phyloP scores from a whole-genome alignment of 192 early-diverging fungal species.

The Backusella australiensis region DNA sequence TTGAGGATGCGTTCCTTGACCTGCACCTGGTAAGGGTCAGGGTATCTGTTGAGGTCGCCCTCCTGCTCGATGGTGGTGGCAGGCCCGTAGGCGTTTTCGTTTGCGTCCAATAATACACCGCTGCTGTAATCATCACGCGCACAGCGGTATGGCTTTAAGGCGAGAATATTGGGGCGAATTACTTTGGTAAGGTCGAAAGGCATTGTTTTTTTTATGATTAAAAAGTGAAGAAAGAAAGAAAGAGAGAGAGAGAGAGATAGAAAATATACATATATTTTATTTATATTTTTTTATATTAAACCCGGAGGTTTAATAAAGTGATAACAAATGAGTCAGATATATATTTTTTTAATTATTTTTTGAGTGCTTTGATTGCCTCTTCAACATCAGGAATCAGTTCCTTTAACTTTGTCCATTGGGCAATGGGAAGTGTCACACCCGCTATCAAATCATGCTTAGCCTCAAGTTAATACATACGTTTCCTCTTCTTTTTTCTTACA shows the following conservation, averaged over 20 bases:
- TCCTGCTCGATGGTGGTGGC: constrained; percentile 31
- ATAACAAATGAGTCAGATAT: neutral
- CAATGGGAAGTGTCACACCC: constrained; percentile 19
- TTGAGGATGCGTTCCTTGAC: constrained; percentile 77
- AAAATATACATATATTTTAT: neutral
- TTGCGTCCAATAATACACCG: constrained; percentile 98
- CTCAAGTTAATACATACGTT: neutral
- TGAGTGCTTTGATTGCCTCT: constrained; percentile 7
- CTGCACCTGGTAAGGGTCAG: constrained; percentile 86
- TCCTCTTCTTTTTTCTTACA: neutral
- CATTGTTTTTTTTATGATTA: constrained; percentile 24
- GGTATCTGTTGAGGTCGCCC: constrained; percentile 87
- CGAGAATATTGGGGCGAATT: constrained; percentile 80
- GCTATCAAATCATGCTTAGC: neutral
- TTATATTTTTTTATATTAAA: neutral
- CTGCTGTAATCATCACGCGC: constrained; percentile 95
- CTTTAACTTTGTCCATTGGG: constrained; percentile 20
- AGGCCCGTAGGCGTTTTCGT: constrained; percentile 94
- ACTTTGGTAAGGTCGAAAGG: constrained; percentile 59
- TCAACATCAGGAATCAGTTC: constrained; percentile 24
- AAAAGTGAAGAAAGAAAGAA: neutral
- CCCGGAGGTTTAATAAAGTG: neutral
- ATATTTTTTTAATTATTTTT: neutral
- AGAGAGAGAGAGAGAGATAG: neutral
- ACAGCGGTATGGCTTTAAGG: constrained; percentile 91